Conservation (phyloP, 768 basidiomycete species). For the Suillus lakei region DNA sequence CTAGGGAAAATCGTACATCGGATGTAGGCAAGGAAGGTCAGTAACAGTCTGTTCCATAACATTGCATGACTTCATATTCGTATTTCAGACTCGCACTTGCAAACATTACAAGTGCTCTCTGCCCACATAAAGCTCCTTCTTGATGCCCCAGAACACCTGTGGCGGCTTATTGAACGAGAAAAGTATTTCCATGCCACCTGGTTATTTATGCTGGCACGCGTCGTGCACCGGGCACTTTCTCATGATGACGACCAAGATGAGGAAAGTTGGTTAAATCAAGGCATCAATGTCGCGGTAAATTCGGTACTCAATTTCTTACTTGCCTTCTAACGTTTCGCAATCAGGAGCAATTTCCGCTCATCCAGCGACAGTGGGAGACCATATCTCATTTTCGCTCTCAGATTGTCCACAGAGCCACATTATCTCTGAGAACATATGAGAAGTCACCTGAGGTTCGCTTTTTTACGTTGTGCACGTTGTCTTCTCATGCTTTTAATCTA, state of each 20-base stretch:
- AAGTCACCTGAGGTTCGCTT: conserved; percentile 56
- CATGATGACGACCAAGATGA: conserved; percentile 69
- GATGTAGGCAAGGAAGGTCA: conserved; percentile 48
- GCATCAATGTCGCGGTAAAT: conserved; percentile 66
- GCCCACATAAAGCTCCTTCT: conserved; percentile 91
- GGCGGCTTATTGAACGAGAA: conserved; percentile 83
- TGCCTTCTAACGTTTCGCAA: not conserved
- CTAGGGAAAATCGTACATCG: conserved; percentile 46
- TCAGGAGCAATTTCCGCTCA: conserved; percentile 85
- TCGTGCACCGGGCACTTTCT: conserved; percentile 78
- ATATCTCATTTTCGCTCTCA: conserved; percentile 87
- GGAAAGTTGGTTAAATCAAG: conserved; percentile 58
- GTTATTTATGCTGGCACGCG: conserved; percentile 84
- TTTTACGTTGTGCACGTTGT: not conserved
- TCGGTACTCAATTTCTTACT: conserved; percentile 1
- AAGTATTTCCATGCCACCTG: conserved; percentile 84
- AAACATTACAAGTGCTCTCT: conserved; percentile 72
- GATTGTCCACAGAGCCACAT: conserved; percentile 86
- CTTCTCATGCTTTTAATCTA: conserved; percentile 31
- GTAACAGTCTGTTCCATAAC: conserved; percentile 15
- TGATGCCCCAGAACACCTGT: conserved; percentile 91
- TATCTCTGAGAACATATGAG: conserved; percentile 69
- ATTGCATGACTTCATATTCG: conserved; percentile 9
- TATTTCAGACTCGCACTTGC: conserved; percentile 64
- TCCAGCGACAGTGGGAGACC: conserved; percentile 92